Evolutionary conservation across 441 rosid species (phyloP).

Genomic region (Rhodomyrtus psidioides): DNA sequence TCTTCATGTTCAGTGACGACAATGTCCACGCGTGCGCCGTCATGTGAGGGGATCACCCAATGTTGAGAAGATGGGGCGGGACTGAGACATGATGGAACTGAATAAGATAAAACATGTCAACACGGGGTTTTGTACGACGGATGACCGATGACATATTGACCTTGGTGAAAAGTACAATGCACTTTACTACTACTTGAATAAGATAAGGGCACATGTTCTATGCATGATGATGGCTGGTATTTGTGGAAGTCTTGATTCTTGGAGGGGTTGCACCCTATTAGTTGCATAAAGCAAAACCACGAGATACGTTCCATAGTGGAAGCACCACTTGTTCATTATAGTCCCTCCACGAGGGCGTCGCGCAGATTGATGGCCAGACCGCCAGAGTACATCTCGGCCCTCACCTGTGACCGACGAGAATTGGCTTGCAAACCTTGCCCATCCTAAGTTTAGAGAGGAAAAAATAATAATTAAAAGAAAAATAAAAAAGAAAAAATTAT

Average conservation of each 20-base stretch:
- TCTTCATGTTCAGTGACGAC: conserved; percentile 71
- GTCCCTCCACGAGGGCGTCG: no score
- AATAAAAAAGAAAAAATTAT: no score
- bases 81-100: fast-evolving
- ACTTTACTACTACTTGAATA: not conserved
- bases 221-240: not conserved
- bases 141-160: not conserved
- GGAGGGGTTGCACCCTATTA: no score
- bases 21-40: conserved; percentile 47
- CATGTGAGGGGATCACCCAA: conserved; percentile 19
- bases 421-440: no score
- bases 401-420: no score
- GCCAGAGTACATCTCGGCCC: no score
- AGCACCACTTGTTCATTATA: not conserved
- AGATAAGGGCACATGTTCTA: not conserved
- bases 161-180: not conserved
- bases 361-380: no score
- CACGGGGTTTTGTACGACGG: not conserved
- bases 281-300: no score
- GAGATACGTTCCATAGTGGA: not conserved
- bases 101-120: not conserved
- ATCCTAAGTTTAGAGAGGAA: no score
- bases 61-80: not conserved
- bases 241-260: not conserved
- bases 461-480: no score